Evolutionary conservation across 2,329 filamentous ascomycete genomes (phyloP), one percentile per base, ranked within the genome.

Genomic region (Paraphaeosphaeria minitans): DNA sequence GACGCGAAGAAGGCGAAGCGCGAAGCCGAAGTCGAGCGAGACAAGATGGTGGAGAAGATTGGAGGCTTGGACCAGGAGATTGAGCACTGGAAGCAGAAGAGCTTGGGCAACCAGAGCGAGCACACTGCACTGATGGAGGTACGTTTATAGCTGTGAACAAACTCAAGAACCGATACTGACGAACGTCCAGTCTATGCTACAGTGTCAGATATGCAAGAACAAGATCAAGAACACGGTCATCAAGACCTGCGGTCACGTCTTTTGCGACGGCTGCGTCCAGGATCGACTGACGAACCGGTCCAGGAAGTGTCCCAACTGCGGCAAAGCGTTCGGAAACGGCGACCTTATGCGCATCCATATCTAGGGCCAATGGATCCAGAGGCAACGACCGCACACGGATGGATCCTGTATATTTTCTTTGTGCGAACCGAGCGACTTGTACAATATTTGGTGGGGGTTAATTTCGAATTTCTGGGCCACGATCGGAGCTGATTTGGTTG

Each of bases 291-390:
- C 87, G 47, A 96, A 95, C 71, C 90, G 95, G 37, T 93, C 94
- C 80, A 87, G 95, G 66, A 98, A 98, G 77, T 99, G 95, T 72
- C 95, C 95, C 2, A 94, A 92, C 68, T 99, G 96, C 82, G 92
- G 90, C 70, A 91, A 90, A 78, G 88, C 92, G 4, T 99, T 99
- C 75, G 94, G 96, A 70, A 90, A 87, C 75, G 90, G 90, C 77
- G 95, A 99, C 75, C 87, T 92, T 61, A 96, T 97, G 92, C 80
- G 73, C 35, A 79, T 83, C 46, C 74, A 77, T 60, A 59, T 75
- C 21, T 76, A 58, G 48, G 37, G 2, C 14, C 19, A 24, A 50
- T 42, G 45, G 33, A 50, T 42, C 47, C 22, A n/a, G 39, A 21
- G 27, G 19, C 48, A 51, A n/a, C 33, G 14, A 27, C 19, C 12